Conservation (phyloP, 2,329 filamentous ascomycete genomes). For the Colletotrichum siamense region DNA sequence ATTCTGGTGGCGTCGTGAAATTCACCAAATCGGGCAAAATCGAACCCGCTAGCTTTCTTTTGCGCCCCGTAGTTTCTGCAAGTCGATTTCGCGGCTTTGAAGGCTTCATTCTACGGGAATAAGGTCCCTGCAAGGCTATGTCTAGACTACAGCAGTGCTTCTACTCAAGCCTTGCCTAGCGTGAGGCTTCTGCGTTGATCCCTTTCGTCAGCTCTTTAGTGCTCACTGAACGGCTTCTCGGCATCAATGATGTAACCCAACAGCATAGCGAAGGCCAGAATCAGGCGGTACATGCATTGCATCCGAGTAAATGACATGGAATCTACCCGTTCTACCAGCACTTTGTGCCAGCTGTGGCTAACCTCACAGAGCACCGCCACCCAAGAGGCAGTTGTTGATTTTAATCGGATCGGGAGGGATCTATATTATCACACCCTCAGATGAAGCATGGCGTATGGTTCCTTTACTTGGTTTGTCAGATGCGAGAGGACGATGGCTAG, state of each 20-base stretch:
- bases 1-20: neutral
- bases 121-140: neutral
- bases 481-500: neutral
- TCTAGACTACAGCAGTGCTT: neutral
- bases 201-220: neutral
- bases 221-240: neutral
- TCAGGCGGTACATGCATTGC: neutral
- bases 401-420: neutral
- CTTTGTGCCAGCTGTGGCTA: neutral
- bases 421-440: neutral
- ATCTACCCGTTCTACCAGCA: neutral
- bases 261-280: neutral
- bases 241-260: neutral
- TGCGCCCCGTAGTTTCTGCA: neutral
- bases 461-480: neutral
- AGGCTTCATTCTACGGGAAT: neutral
- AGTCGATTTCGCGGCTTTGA: neutral
- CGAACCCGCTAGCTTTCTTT: neutral
- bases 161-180: neutral
- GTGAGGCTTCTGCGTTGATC: neutral
- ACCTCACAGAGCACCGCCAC: neutral
- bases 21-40: neutral
- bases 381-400: neutral
- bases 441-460: neutral
- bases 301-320: neutral